These are phyloP conservation scores for Carex pumila DNA, from an alignment of 176 grass and related monocot species.

Conservation along the genomic window DNA sequence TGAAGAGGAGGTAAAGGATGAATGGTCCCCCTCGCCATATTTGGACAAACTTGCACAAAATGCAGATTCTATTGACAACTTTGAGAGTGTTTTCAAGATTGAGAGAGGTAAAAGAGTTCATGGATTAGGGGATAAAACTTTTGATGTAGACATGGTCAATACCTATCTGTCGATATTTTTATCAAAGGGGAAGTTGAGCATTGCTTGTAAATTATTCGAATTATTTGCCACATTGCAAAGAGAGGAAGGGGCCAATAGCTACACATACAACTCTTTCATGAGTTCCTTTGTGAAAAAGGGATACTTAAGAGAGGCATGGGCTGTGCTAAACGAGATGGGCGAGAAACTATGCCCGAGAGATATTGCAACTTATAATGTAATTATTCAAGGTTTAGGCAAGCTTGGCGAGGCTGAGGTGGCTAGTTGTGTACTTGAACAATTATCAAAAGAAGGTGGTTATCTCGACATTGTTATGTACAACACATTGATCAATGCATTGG, in stretches of 20 bases:
- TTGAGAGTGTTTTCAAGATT: slow-evolving; percentile 30
- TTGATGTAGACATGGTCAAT: slow-evolving; percentile 87
- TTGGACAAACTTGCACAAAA: slow-evolving; percentile 57
- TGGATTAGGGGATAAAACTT: slow-evolving; percentile 49
- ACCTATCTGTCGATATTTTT: slow-evolving; percentile 95
- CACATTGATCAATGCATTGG: slow-evolving; percentile 82
- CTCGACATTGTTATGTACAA: slow-evolving; percentile 97
- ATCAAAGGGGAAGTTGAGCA: slow-evolving; percentile 71
- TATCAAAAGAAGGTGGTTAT: slow-evolving; percentile 70
- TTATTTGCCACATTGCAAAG: slow-evolving; percentile 50
- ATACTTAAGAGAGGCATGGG: slow-evolving; percentile 76
- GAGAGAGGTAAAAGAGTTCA: slow-evolving; percentile 62
- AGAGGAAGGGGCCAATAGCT: slow-evolving; percentile 46
- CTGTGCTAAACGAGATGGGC: slow-evolving; percentile 67
- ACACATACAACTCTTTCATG: slow-evolving; percentile 92
- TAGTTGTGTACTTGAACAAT: slow-evolving; percentile 51
- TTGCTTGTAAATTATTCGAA: slow-evolving; percentile 94
- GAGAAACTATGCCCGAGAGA: slow-evolving; percentile 65
- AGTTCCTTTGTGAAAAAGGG: slow-evolving; percentile 91
- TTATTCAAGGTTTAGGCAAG: slow-evolving; percentile 84
- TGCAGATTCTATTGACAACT: slow-evolving; percentile 34
- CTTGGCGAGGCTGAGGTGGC: slow-evolving; percentile 66
- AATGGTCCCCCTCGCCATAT: slow-evolving; percentile 81
- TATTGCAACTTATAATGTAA: slow-evolving; percentile 84
- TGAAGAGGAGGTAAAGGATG: slow-evolving; percentile 43